Evolutionary conservation across 352 stramenopile genomes (phyloP), one percentile per base, ranked within the genome.

Genomic region (Pythium rishiriense): DNA sequence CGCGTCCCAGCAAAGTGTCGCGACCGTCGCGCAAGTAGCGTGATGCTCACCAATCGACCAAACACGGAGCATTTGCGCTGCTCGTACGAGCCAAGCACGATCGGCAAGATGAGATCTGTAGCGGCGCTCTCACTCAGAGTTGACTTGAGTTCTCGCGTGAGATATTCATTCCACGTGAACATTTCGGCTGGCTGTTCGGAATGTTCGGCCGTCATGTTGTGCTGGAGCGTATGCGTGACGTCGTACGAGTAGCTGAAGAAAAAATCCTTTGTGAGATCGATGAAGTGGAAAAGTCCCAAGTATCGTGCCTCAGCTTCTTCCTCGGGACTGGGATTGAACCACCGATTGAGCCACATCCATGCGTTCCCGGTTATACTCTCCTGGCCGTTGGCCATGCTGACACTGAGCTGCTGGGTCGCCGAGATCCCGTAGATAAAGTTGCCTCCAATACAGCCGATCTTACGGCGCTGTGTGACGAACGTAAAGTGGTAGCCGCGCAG

Each of bases 241-340:
- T 99, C 96, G 70, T 99, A 99, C 48, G 95, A 98, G 70, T 99
- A 99, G 53, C 87, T 98, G 74, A 99, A 99, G 81, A 96, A 99
- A 71, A 99, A 99, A 66, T 99, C 98, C 67, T 99, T 99, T 9
- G 96, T 98, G 21, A 99, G 81, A 71, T 99, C 97, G 43, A 99
- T 81, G 53, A 99, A 98, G 69, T 99, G 96, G 69, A 99, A 99
- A 0, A 99, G 75, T 0, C 88, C 91, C 49, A 99, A 81, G 78
- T 99, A 99, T 8, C 86, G 74, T 37, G 84, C 85, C 51, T 96
- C 87, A 3, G 86, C 87, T 51, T 94, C 84, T 65, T 96, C 87
- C 39, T 93, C 81, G 3, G 86, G 74, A 48, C 77, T 93, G 11
- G 85, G 81, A 57, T 94, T 94, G 53, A 96, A 74, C 87, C 85